phyloP scores from a whole-genome alignment of 768 basidiomycete genomes.

The Agrocybe praecox region DNA sequence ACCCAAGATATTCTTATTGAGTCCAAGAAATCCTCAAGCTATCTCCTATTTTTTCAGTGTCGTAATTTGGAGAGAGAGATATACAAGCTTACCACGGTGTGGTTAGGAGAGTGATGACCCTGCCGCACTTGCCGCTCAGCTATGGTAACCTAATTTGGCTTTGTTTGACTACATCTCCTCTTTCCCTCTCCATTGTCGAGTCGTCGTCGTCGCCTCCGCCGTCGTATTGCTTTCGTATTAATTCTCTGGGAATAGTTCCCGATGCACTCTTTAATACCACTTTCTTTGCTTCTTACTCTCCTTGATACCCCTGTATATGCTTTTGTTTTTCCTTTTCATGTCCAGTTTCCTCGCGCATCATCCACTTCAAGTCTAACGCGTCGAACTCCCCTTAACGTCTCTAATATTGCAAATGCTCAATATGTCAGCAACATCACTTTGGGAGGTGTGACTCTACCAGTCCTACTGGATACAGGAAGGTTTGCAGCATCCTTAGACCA shows the following conservation, averaged over 20 bases:
- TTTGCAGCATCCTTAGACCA: conserved; percentile 21
- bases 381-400: conserved; percentile 45
- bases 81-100: too few relatives aligned
- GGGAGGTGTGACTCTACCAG: conserved; percentile 55
- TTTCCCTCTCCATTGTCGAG: conserved; percentile 2
- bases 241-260: conserved; percentile 22
- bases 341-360: conserved; percentile 27
- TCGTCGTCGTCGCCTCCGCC: conserved; percentile 13
- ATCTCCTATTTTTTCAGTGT: too few relatives aligned
- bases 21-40: too few relatives aligned
- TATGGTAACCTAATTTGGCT: not conserved
- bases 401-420: conserved; percentile 71
- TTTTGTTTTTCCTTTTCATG: conserved; percentile 40
- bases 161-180: conserved; percentile 4
- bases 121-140: not conserved
- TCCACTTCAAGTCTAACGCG: conserved; percentile 27
- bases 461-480: conserved; percentile 83
- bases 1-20: too few relatives aligned
- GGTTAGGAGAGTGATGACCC: too few relatives aligned
- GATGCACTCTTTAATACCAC: conserved; percentile 45
- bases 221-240: conserved; percentile 17
- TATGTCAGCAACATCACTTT: conserved; percentile 76
- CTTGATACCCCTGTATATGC: conserved; percentile 38
- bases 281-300: conserved; percentile 42
- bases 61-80: too few relatives aligned